Percentiles rank a stretch among this genome's conserved stretches.
Conservation (phyloP, 257 asterid genomes). For the Knoxia roxburghii region DNA sequence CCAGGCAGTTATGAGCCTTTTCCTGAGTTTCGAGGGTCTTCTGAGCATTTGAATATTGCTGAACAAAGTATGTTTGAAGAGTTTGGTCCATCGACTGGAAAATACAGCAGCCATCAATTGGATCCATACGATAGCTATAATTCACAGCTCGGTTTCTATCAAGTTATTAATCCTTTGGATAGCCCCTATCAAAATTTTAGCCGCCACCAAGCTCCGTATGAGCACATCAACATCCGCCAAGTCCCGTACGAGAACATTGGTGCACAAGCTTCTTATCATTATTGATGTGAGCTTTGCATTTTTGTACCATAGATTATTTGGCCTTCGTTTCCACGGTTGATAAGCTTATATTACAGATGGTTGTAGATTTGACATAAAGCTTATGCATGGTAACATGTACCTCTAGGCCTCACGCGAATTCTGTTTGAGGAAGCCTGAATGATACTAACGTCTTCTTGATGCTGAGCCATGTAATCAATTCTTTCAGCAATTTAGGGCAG, state of each 20-base stretch:
- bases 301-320: conserved; percentile 27
- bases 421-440: not conserved
- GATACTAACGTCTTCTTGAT: not conserved
- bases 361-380: conserved; percentile 2
- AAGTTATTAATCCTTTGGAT: conserved; percentile 24
- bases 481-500: not conserved
- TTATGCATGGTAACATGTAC: conserved; percentile 4
- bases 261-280: conserved; percentile 45
- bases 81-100: conserved; percentile 34
- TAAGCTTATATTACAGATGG: not conserved
- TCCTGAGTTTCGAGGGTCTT: conserved; percentile 21
- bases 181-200: conserved; percentile 34
- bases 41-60: conserved; percentile 38
- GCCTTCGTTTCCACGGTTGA: conserved; percentile 1
- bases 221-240: conserved; percentile 27
- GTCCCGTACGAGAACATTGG: conserved; percentile 36
- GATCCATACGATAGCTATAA: conserved; percentile 33
- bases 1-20: conserved; percentile 29
- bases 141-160: conserved; percentile 30
- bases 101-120: conserved; percentile 27
- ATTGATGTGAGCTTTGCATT: conserved; percentile 30
- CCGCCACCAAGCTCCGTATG: conserved; percentile 34
- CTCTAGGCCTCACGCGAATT: not conserved
- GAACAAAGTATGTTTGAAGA: conserved; percentile 31
- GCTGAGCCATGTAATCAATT: not conserved